Percentiles rank a stretch among this genome's conserved stretches.
These are phyloP conservation scores for Tetracladium maxilliforme DNA, from an alignment of 2,329 filamentous ascomycete species.

Conservation along the genomic window DNA sequence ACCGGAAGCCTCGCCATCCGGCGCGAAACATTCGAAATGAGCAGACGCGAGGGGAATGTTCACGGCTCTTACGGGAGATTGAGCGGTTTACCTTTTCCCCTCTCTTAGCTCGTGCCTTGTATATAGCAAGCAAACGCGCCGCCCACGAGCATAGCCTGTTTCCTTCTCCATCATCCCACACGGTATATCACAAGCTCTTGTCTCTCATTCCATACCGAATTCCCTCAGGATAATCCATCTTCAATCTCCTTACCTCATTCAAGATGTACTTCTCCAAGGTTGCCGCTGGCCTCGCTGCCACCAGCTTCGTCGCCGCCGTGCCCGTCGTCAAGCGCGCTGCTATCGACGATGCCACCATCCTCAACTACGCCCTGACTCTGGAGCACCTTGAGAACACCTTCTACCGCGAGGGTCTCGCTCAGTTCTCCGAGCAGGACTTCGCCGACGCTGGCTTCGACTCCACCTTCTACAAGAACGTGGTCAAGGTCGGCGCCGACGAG, in stretches of 20 bases:
- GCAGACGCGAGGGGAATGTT: too few relatives aligned
- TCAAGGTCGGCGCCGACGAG: conserved; percentile 41
- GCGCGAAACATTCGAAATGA: too few relatives aligned
- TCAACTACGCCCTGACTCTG: conserved; percentile 32
- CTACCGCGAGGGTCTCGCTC: conserved; percentile 42
- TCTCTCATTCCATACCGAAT: too few relatives aligned
- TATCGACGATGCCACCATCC: conserved; percentile 16
- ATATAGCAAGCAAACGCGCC: too few relatives aligned
- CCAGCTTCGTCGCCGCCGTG: conserved; percentile 5
- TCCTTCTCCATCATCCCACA: too few relatives aligned
- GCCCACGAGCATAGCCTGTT: too few relatives aligned
- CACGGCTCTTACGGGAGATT: too few relatives aligned
- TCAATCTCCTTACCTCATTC: conserved; percentile 1
- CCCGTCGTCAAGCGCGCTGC: conserved; percentile 9
- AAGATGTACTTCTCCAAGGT: conserved; percentile 11
- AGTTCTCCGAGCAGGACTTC: conserved; percentile 39
- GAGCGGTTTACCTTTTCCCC: too few relatives aligned
- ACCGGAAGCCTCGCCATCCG: too few relatives aligned
- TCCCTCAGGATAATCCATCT: too few relatives aligned
- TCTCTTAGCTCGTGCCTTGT: too few relatives aligned
- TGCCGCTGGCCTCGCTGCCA: conserved; percentile 6
- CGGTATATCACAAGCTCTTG: too few relatives aligned
- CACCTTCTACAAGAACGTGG: conserved; percentile 40
- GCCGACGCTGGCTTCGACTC: conserved; percentile 30
- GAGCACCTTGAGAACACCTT: conserved; percentile 47